These are phyloP conservation scores for Cordyceps fumosorosea DNA, from an alignment of 2,329 filamentous ascomycete species.

Conservation along the genomic window DNA sequence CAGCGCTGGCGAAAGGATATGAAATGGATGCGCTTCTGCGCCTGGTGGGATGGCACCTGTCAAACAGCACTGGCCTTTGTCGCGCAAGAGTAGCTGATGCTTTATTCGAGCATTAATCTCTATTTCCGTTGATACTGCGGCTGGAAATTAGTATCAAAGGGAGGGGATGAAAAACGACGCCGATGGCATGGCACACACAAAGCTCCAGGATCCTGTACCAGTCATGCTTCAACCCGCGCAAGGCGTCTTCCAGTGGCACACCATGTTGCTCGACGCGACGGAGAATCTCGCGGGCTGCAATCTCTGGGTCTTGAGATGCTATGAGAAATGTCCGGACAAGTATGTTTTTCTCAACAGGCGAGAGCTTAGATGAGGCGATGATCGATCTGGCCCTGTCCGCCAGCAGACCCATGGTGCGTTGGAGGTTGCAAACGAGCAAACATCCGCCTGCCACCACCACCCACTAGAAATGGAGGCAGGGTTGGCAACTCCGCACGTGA, in stretches of 20 bases:
- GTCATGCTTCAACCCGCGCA: constrained; percentile 3
- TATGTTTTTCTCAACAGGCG: constrained; percentile 2
- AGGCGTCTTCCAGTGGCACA: not conserved
- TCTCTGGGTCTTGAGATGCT: not conserved
- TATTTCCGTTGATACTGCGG: not conserved
- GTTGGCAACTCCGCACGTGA: not conserved
- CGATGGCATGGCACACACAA: not conserved
- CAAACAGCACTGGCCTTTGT: not conserved
- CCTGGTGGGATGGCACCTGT: not conserved
- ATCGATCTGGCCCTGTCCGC: not conserved
- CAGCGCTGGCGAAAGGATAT: not conserved
- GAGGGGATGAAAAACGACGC: not conserved
- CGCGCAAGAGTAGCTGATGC: not conserved
- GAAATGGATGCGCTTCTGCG: not conserved
- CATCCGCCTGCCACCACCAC: not conserved
- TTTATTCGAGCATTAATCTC: not conserved
- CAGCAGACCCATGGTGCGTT: not conserved
- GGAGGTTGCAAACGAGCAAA: not conserved
- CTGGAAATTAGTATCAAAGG: not conserved
- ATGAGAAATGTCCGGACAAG: not conserved
- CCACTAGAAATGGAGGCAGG: not conserved
- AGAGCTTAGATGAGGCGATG: constrained; percentile 1
- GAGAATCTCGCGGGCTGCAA: not conserved
- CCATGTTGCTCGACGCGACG: not conserved
- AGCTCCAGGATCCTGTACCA: not conserved